A percentile compares a stretch with the other conserved stretches of the same genome.
phyloP scores from a whole-genome alignment of 306 rosid species.

The Corylus americana region DNA sequence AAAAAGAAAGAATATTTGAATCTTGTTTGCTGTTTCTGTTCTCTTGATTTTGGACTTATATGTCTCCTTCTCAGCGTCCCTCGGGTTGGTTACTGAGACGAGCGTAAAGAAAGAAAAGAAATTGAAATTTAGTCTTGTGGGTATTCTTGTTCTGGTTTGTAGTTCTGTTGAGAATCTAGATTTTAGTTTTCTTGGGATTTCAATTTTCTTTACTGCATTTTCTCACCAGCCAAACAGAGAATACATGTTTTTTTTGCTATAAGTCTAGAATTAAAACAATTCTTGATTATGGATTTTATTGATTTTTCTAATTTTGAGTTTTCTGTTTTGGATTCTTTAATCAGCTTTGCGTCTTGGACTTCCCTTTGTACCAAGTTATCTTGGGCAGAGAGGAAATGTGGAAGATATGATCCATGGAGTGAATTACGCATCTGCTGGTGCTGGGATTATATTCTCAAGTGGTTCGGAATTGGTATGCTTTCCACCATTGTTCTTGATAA shows the following conservation, averaged over 20 bases:
- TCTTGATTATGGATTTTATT: background rate
- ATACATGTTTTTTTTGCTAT: background rate
- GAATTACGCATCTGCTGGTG: slow-evolving; percentile 91
- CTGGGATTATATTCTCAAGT: slow-evolving; percentile 79
- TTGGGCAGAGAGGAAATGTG: slow-evolving; percentile 60
- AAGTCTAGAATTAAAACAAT: background rate
- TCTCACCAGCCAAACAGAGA: background rate
- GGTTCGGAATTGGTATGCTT: slow-evolving; percentile 83
- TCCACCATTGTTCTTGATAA: background rate
- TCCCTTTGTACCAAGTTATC: slow-evolving; percentile 87
- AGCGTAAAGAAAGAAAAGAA: background rate
- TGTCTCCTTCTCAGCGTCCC: background rate
- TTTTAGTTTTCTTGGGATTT: background rate
- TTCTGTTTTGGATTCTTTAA: background rate
- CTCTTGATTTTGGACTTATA: background rate
- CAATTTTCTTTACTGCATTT: background rate
- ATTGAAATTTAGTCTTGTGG: background rate
- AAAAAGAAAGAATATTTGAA: background rate
- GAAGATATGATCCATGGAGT: slow-evolving; percentile 74
- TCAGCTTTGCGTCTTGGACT: slow-evolving; percentile 78
- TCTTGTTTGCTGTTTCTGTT: background rate
- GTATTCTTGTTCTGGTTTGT: background rate
- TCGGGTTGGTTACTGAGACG: background rate
- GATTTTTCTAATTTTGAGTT: background rate
- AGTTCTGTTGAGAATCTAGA: too few relatives aligned